Evolutionary conservation across 371 early-diverging fungal genomes (phyloP), one percentile per base, ranked within the genome.

Genomic region (Neoconidiobolus thromboides): DNA sequence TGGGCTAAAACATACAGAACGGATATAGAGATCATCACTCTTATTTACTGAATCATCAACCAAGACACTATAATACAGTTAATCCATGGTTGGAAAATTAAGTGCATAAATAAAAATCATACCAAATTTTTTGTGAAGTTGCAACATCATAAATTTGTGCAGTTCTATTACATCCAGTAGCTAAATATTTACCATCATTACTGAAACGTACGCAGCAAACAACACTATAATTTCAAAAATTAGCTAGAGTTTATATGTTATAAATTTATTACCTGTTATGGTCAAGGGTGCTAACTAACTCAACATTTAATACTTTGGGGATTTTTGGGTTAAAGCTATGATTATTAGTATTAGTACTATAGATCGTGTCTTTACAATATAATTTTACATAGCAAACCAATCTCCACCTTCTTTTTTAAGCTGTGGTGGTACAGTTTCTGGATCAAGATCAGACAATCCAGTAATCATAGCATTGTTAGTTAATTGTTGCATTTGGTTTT

Each of bases 191-290:
- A 51, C 96, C 96, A 67, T 94, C 92, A 12, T 79, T 73, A 62
- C 92, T 92, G 64, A 95, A 97, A 60, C 86, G 85, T 54, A 96
- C 95, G 69, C 94, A 97, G 72, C 97, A 97, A 3, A 96, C 97
- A 12, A 97, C 97, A 64, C 85, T 82, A n/a, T 38, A 36, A 44
- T 1, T 47, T 37, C 39, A 37, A 37, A 60, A 37, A 48, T 3
- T 60, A 60, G 51, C 12, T 12, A 9, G 46, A 57, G 48, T 43
- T 12, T 41, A 58, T 26, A 26, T 26, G 26, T 26, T 26, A 26
- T 26, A 26, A 26, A 26, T 26, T n/a, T 51, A 48, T n/a, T 65
- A 70, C 73, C 73, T 73, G 3, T 71, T 73, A 69, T 94, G 96
- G 39, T 92, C 91, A 61, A 94, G 70, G 3, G 81, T 86, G 64